Conservation (phyloP, 2,329 filamentous ascomycete genomes). For the Chrysoporthe puriensis region DNA sequence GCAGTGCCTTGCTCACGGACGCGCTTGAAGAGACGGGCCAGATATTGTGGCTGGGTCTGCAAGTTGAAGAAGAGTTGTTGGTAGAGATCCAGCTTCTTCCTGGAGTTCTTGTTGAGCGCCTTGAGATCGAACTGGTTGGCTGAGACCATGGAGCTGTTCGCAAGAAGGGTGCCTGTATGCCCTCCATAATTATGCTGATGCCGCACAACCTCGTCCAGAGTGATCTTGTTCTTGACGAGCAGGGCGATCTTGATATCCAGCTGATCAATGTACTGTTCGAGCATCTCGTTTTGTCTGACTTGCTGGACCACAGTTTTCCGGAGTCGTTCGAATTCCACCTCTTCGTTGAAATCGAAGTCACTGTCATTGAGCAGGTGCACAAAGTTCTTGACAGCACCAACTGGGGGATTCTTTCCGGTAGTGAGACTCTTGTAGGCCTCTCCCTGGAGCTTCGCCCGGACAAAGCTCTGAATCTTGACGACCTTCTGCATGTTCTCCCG, state of each 20-base stretch:
- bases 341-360: slow-evolving; percentile 98
- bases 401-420: slow-evolving; percentile 92
- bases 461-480: slow-evolving; percentile 97
- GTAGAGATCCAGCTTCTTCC: slow-evolving; percentile 94
- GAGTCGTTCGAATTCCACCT: slow-evolving; percentile 93
- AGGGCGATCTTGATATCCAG: slow-evolving; percentile 98
- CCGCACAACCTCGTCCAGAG: slow-evolving; percentile 93
- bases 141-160: slow-evolving; percentile 85
- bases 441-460: slow-evolving; percentile 91
- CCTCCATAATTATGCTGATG: slow-evolving; percentile 97
- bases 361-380: slow-evolving; percentile 97
- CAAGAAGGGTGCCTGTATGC: slow-evolving; percentile 80
- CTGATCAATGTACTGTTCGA: slow-evolving; percentile 97
- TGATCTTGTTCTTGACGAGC: slow-evolving; percentile 99
- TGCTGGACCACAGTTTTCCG: slow-evolving; percentile 97
- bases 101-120: slow-evolving; percentile 93
- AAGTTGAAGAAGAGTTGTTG: slow-evolving; percentile 97
- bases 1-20: slow-evolving; percentile 81
- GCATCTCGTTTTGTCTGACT: slow-evolving; percentile 93
- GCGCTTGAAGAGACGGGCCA: slow-evolving; percentile 83
- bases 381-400: slow-evolving; percentile 97
- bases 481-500: slow-evolving; percentile 98
- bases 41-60: slow-evolving; percentile 94
- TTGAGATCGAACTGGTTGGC: slow-evolving; percentile 95
- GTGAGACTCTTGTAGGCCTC: slow-evolving; percentile 98